phyloP scores from a whole-genome alignment of 1,284 basidiomycete genomes.

The Phylloboletellus chloephorus region DNA sequence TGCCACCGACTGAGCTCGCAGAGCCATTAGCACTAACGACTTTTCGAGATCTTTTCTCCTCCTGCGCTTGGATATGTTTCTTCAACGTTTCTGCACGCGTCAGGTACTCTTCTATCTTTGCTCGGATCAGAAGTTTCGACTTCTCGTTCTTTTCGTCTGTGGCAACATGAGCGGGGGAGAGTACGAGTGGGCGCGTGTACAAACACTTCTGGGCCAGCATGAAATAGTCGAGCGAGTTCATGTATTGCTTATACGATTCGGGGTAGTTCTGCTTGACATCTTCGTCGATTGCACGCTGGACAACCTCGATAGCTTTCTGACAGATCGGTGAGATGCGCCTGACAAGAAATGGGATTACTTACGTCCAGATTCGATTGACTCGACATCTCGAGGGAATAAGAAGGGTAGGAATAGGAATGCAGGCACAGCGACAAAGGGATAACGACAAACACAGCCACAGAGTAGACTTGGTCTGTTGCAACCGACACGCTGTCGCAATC shows the following conservation, averaged over 20 bases:
- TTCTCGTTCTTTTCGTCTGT: conserved; percentile 96
- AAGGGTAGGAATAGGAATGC: neutral
- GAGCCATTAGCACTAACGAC: conserved; percentile 79
- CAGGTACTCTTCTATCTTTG: conserved; percentile 92
- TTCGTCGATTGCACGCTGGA: conserved; percentile 93
- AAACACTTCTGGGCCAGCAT: conserved; percentile 77
- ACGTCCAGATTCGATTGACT: conserved; percentile 30
- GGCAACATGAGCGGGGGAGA: conserved; percentile 1
- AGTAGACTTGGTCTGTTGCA: too few relatives aligned
- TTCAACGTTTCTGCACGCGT: conserved; percentile 91
- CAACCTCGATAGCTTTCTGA: conserved; percentile 92
- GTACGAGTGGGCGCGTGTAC: conserved; percentile 15
- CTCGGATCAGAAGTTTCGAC: conserved; percentile 81
- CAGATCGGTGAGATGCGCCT: conserved; percentile 15
- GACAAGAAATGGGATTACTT: conserved; percentile 1
- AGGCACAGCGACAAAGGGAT: neutral
- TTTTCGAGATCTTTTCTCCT: conserved; percentile 67
- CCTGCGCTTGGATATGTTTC: conserved; percentile 62
- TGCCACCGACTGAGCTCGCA: conserved; percentile 56
- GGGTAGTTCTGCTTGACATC: conserved; percentile 92
- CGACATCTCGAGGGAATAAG: conserved; percentile 17
- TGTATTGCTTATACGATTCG: conserved; percentile 92
- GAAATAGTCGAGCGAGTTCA: conserved; percentile 96
- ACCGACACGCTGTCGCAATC: too few relatives aligned
- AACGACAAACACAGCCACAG: conserved; percentile 21